A percentile compares a stretch with the other conserved stretches of the same genome.
Evolutionary conservation across 1,139 yeast species (phyloP).

Genomic region (Hanseniaspora gamundiae): DNA sequence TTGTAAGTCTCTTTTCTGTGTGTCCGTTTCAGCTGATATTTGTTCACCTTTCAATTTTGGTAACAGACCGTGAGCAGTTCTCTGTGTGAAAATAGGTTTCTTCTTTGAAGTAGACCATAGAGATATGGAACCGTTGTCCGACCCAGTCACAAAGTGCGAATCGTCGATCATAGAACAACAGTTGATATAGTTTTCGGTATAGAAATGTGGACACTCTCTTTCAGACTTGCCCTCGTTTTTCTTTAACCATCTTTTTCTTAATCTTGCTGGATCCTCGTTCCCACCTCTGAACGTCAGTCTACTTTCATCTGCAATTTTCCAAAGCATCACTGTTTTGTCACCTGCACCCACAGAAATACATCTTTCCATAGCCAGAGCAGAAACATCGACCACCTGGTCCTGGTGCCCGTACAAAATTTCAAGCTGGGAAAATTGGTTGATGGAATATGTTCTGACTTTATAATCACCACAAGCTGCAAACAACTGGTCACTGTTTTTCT

Average conservation of each 20-base stretch:
- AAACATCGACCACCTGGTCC: constrained; percentile 70
- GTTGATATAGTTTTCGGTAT: constrained; percentile 80
- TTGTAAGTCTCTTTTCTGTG: constrained; percentile 33
- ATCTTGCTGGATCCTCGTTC: constrained; percentile 37
- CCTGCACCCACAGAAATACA: constrained; percentile 94
- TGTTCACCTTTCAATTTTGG: constrained; percentile 35
- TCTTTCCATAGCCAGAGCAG: constrained; percentile 72
- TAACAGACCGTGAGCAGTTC: constrained; percentile 69
- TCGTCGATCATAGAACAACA: constrained; percentile 88
- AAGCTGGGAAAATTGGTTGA: constrained; percentile 77
- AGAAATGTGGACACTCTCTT: constrained; percentile 27
- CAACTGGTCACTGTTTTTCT: constrained; percentile 71
- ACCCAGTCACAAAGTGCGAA: constrained; percentile 83
- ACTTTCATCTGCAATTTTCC: constrained; percentile 95
- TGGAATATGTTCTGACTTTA: constrained; percentile 75
- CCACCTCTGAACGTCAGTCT: constrained; percentile 91
- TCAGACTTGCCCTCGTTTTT: constrained; percentile 3
- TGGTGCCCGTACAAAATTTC: constrained; percentile 94
- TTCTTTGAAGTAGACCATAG: constrained; percentile 87
- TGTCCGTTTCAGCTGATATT: constrained; percentile 59
- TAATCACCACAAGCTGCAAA: constrained; percentile 91
- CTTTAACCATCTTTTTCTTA: constrained; percentile 29
- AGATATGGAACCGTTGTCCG: constrained; percentile 81
- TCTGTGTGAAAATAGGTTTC: constrained; percentile 61
- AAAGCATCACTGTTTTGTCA: constrained; percentile 87